Percentiles rank a stretch among this genome's conserved stretches.
These are phyloP conservation scores for Phialemonium atrogriseum DNA, from an alignment of 2,329 filamentous ascomycete species.

Conservation along the genomic window DNA sequence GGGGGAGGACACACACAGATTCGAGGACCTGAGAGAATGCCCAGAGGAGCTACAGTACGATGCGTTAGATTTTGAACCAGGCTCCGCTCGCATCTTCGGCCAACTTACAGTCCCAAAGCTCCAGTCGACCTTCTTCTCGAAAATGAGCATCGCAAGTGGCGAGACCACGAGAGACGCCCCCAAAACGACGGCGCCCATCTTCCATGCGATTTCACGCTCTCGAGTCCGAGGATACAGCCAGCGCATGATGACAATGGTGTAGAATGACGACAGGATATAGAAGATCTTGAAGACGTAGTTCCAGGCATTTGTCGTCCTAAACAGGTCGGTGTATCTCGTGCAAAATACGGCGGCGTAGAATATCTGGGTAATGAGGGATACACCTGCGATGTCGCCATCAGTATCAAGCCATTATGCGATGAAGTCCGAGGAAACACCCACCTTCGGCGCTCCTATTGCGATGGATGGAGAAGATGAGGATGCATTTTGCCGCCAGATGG, in stretches of 20 bases:
- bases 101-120: slow-evolving; percentile 40
- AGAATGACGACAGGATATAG: slow-evolving; percentile 76
- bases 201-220: slow-evolving; percentile 90
- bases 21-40: slow-evolving; percentile 88
- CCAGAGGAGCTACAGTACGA: slow-evolving; percentile 84
- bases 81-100: too few species aligned
- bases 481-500: slow-evolving; percentile 79
- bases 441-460: slow-evolving; percentile 80
- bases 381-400: slow-evolving; percentile 42
- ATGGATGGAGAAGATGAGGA: slow-evolving; percentile 86
- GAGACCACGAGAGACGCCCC: slow-evolving; percentile 57
- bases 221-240: slow-evolving; percentile 78
- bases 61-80: too few species aligned
- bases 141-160: slow-evolving; percentile 65
- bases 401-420: not conserved
- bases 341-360: slow-evolving; percentile 83
- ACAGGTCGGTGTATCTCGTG: slow-evolving; percentile 80
- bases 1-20: slow-evolving; percentile 81
- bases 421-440: slow-evolving; percentile 19
- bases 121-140: slow-evolving; percentile 41
- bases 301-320: slow-evolving; percentile 50
- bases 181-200: slow-evolving; percentile 65
- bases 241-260: slow-evolving; percentile 84
- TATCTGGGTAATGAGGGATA: slow-evolving; percentile 84
- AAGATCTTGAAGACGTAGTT: slow-evolving; percentile 83